These are phyloP conservation scores for Acrocalymma vagum DNA, from an alignment of 2,329 filamentous ascomycete species.

Conservation along the genomic window DNA sequence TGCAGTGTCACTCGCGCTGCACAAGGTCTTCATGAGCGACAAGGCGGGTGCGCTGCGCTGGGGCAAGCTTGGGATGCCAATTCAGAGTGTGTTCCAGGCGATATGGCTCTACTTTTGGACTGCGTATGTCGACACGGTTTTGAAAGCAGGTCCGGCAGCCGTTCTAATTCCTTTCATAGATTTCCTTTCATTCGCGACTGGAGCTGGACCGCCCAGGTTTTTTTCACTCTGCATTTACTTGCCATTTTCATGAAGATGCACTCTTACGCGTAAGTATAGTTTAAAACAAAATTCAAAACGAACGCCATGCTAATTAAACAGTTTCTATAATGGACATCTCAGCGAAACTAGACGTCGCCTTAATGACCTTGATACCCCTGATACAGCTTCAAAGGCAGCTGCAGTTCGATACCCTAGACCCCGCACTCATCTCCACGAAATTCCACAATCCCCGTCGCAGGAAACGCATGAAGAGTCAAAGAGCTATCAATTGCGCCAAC, in stretches of 20 bases:
- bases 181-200: conserved; percentile 87
- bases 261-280: conserved; percentile 72
- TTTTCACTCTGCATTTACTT: conserved; percentile 89
- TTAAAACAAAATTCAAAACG: no score
- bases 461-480: conserved; percentile 53
- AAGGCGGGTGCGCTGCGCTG: conserved; percentile 71
- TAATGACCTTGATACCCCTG: conserved; percentile 78
- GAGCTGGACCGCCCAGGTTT: conserved; percentile 98
- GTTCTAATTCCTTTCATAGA: conserved; percentile 39
- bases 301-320: no score
- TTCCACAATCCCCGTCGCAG: conserved; percentile 55
- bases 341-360: conserved; percentile 86
- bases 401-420: conserved; percentile 76
- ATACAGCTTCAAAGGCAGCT: conserved; percentile 72
- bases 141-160: no score
- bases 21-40: conserved; percentile 69
- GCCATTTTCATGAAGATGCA: conserved; percentile 99
- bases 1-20: conserved; percentile 75
- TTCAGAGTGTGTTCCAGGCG: conserved; percentile 85
- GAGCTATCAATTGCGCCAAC: conserved; percentile 61
- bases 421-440: conserved; percentile 61
- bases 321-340: conserved; percentile 95
- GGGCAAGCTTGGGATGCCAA: conserved; percentile 76
- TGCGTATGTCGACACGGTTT: conserved; percentile 55
- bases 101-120: conserved; percentile 86